Evolutionary conservation across 805 yeast genomes (phyloP).

Genomic region (Kazachstania psychrophila): DNA sequence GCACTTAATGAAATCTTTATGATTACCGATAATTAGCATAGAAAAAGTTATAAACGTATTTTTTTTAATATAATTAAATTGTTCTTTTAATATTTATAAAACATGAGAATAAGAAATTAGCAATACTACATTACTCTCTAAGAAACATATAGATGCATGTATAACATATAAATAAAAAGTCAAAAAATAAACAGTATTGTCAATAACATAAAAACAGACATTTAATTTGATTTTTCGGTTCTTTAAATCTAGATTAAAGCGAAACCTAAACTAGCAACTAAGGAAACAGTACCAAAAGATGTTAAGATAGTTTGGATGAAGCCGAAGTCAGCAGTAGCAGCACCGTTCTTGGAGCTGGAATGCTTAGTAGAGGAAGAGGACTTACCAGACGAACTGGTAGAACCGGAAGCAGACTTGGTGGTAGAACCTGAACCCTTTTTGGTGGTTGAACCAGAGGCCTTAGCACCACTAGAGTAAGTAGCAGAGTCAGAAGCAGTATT

Average conservation of each 20-base stretch:
- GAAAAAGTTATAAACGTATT: too few species aligned
- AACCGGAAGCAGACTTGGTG: slow-evolving; percentile 8
- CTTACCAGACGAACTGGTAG: slow-evolving; percentile 10
- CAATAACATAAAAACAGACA: too few species aligned
- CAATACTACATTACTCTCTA: too few species aligned
- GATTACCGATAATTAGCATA: slow-evolving; percentile 42
- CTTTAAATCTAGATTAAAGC: slow-evolving; percentile 31
- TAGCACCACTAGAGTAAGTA: slow-evolving; percentile 22
- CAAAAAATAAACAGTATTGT: too few species aligned
- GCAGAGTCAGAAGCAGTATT: slow-evolving; percentile 38
- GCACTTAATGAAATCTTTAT: slow-evolving; percentile 89
- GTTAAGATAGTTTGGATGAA: slow-evolving; percentile 27
- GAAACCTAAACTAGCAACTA: slow-evolving; percentile 33
- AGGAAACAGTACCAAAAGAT: slow-evolving; percentile 26
- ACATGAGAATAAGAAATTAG: too few species aligned
- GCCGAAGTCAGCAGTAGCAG: slow-evolving; percentile 23
- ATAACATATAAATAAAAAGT: too few species aligned
- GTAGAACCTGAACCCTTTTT: slow-evolving; percentile 11
- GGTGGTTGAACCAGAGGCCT: slow-evolving; percentile 14
- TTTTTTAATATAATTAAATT: too few species aligned
- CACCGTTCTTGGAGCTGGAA: slow-evolving; percentile 11
- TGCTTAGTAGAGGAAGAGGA: slow-evolving; percentile 17
- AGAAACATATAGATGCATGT: too few species aligned
- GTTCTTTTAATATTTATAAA: too few species aligned
- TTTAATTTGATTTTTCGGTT: too few species aligned